These are phyloP conservation scores for Rhynchosporium agropyri DNA, from an alignment of 2,329 filamentous ascomycete genomes.

Conservation along the genomic window DNA sequence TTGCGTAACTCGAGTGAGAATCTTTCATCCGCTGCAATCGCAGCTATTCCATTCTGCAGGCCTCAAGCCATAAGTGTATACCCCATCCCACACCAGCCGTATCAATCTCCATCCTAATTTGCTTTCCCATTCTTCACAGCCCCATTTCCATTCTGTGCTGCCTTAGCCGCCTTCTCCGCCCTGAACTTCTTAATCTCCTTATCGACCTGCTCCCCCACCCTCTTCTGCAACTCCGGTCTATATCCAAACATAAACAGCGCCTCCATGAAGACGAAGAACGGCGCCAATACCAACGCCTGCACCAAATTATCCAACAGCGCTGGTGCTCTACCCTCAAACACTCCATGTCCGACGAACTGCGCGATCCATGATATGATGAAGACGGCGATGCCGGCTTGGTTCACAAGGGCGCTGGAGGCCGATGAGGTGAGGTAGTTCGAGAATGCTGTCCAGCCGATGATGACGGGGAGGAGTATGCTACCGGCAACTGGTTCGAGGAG, in stretches of 20 bases:
- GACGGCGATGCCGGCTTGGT: conserved; percentile 62
- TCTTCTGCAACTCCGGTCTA: conserved; percentile 79
- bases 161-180: conserved; percentile 49
- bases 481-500: conserved; percentile 94
- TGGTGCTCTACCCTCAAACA: conserved; percentile 84
- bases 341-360: conserved; percentile 90
- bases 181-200: conserved; percentile 77
- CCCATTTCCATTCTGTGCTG: conserved; percentile 40
- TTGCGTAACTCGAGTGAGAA: not conserved
- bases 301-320: conserved; percentile 89
- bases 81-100: not conserved
- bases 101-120: conserved; percentile 40
- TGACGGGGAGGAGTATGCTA: conserved; percentile 71
- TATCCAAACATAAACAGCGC: conserved; percentile 89
- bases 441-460: conserved; percentile 73
- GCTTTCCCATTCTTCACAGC: conserved; percentile 53
- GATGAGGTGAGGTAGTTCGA: conserved; percentile 68
- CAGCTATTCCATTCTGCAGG: not conserved
- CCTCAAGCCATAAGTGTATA: not conserved
- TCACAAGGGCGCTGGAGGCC: conserved; percentile 44
- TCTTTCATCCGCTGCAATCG: not conserved
- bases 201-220: conserved; percentile 75
- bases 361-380: conserved; percentile 80
- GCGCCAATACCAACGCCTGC: conserved; percentile 89
- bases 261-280: conserved; percentile 97